Evolutionary conservation across 1,284 basidiomycete genomes (phyloP), one percentile per base, ranked within the genome.

Genomic region (Hymenochaete sp.): DNA sequence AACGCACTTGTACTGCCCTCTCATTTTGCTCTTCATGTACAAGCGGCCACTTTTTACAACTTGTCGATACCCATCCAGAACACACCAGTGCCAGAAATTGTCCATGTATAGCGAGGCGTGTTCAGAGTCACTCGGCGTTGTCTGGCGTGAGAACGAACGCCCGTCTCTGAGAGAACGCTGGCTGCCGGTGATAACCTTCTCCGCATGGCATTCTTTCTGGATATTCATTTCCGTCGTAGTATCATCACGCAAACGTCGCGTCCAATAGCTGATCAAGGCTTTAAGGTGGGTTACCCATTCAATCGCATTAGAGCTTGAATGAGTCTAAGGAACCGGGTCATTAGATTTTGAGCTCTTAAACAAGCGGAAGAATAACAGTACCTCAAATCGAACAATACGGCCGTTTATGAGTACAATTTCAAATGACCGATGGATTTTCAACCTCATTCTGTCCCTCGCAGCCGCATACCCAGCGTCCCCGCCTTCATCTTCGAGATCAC

Each of bases 281-380:
- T 76, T 73, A 2, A 93, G 70, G 42, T 75, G 73, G 44, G 75
- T 70, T 40, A 91, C 77, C 89, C 89, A 93, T 55, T 93, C 85
- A 38, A 81, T 58, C 2, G 82, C 82, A 33, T 78, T 66, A 26
- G 64, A 64, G 44, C 72, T 70, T 10, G 82, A 84, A 62, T 79
- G 67, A 10, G 75, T 70, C 82, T 87, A 43, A 7, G 5, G 48
- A 38, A n/a, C n/a, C n/a, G n/a, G n/a, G n/a, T n/a, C n/a, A 35
- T 21, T 11, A 2, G 21, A 38, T 6, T 2, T 9, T 11, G 14
- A 33, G 10, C 14, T 3, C 29, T 14, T 18, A n/a, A 16, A 3
- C 13, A 19, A 9, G 14, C 26, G 24, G 38, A 39, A 18, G 24
- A 22, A 24, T 32, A 5, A 45, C 50, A 59, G 51, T 51, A 83